Evolutionary conservation across 768 basidiomycete species (phyloP), one percentile per base, ranked within the genome.

Genomic region (Podaxis mareebaensis): DNA sequence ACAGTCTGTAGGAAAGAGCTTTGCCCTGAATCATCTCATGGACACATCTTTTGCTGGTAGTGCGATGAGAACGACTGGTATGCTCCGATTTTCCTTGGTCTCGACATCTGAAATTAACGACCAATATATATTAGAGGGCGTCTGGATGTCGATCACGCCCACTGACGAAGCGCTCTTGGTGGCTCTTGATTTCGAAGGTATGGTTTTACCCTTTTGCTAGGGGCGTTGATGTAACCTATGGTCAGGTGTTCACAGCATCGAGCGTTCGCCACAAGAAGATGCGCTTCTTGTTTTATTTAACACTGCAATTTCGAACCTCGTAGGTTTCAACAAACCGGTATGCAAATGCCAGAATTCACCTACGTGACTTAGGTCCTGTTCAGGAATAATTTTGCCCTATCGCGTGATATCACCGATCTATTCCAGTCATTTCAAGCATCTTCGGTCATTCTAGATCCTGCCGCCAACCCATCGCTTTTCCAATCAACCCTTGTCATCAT

Each of bases 91-190:
- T 10, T 6, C 2, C n/a, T 33, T 20, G n/a, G 4, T 42, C 33
- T 26, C 20, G 17, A n/a, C 15, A 11, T 36, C 11, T 6, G 15
- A 24, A 22, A 17, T 54, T 54, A 11, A 48, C 8, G 8, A 44
- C 12, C 20, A 28, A n/a, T 51, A 13, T 8, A 52, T 56, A 55
- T 38, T 67, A 68, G 84, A 86, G 74, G 86, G 86, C 4, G 84
- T 87, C 1, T 88, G 86, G 87, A 83, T 88, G 81, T 87, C 85
- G 0, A 83, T 85, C 7, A 86, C 86, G 1, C 87, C 87, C 0
- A 87, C 86, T 0, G 74, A 81, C 53, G 81, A 85, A 22, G 71
- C 71, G 0, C 68, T 88, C 12, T 74, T 88, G 10, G 85, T 88
- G 0, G 81, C 86, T 3, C 77, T 88, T 8, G 87, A 88, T 65